Conservation (phyloP, 1,139 yeast genomes). For the Nakaseomyces kungkrabaensis region DNA sequence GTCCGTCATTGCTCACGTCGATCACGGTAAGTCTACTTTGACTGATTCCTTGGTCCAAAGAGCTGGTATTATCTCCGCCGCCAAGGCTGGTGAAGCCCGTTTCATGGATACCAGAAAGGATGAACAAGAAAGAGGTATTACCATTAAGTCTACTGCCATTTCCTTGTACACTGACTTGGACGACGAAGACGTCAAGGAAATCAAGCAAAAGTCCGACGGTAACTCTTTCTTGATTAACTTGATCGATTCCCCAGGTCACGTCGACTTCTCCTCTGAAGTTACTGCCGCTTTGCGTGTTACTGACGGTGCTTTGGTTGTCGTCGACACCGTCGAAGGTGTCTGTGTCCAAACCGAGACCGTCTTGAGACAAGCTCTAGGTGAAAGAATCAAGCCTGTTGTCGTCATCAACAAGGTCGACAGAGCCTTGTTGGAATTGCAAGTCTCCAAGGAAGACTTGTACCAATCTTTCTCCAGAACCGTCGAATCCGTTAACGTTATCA, state of each 20-base stretch:
- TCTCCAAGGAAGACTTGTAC: constrained; percentile 97
- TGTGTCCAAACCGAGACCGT: constrained; percentile 99
- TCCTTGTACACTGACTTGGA: constrained; percentile 85
- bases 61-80: constrained; percentile 99
- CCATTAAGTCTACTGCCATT: constrained; percentile 97
- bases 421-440: constrained; percentile 98
- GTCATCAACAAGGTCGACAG: constrained; percentile 98
- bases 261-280: constrained; percentile 99
- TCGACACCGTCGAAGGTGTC: constrained; percentile 99
- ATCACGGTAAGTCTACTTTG: constrained; percentile 99
- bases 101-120: constrained; percentile 99
- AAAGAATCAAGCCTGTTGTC: constrained; percentile 98
- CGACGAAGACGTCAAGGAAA: constrained; percentile 91
- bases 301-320: constrained; percentile 99
- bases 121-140: constrained; percentile 98
- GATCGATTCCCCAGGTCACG: constrained; percentile 99
- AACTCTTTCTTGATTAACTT: constrained; percentile 93
- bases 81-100: constrained; percentile 99
- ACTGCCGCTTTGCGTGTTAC: constrained; percentile 99
- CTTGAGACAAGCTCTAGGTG: constrained; percentile 98
- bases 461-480: constrained; percentile 98
- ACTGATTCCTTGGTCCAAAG: constrained; percentile 98
- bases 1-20: constrained; percentile 99
- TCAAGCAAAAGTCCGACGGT: constrained; percentile 91
- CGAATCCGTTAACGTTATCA: constrained; percentile 97